These are phyloP conservation scores for Camellia sinensis DNA, from an alignment of 148 eudicot genomes.

Conservation along the genomic window DNA sequence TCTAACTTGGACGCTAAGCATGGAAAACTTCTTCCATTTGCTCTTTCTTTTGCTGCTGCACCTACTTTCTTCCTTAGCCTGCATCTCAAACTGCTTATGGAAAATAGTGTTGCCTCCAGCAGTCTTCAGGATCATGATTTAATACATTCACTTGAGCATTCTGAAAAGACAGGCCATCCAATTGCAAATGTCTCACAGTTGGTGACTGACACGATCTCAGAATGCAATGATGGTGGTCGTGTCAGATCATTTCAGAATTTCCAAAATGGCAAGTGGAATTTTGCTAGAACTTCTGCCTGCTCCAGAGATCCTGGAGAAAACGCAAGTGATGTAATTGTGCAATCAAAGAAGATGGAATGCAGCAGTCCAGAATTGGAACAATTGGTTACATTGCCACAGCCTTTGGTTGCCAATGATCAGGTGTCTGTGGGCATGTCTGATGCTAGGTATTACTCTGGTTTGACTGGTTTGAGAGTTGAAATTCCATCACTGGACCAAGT, in stretches of 20 bases:
- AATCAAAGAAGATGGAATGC: constrained; percentile 21
- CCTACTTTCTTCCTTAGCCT: constrained; percentile 64
- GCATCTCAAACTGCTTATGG: constrained; percentile 78
- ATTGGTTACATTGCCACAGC: constrained; percentile 17
- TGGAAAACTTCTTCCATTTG: constrained; percentile 50
- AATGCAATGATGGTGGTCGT: constrained; percentile 25
- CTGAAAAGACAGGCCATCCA: constrained; percentile 21
- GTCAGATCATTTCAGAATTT: constrained; percentile 24
- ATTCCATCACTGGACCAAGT: constrained; percentile 45
- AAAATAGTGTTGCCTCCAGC: constrained; percentile 50
- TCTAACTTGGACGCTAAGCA: constrained; percentile 32
- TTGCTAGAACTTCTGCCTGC: constrained; percentile 13
- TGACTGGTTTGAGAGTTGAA: constrained; percentile 44
- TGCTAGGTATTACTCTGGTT: constrained; percentile 25
- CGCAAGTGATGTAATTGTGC: constrained; percentile 15
- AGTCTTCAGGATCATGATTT: constrained; percentile 38
- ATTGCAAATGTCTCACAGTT: constrained; percentile 12
- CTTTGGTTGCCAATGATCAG: constrained; percentile 20
- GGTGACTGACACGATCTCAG: constrained; percentile 20
- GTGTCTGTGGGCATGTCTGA: constrained; percentile 23
- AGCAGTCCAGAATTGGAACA: constrained; percentile 16
- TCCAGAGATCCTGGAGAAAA: constrained; percentile 20
- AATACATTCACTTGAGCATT: constrained; percentile 27
- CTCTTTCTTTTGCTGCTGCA: constrained; percentile 69
- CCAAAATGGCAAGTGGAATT: constrained; percentile 15